phyloP scores from a whole-genome alignment of 345 rosid genomes.

The Adansonia digitata region DNA sequence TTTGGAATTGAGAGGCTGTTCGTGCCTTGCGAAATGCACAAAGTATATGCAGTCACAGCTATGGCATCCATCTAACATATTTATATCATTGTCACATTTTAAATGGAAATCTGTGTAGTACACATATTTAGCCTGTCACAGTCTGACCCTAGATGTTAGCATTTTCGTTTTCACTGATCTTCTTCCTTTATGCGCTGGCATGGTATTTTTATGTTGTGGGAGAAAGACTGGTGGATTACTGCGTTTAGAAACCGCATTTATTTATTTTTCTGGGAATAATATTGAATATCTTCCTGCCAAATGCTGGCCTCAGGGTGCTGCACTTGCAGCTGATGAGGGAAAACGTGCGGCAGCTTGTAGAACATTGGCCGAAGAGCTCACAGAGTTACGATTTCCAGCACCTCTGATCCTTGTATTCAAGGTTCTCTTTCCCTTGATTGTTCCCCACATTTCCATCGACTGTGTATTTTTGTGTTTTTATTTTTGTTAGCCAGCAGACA shows the following conservation, averaged over 20 bases:
- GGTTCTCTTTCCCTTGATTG: constrained; percentile 34
- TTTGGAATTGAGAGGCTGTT: background rate
- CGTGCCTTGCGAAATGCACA: background rate
- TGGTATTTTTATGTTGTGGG: background rate
- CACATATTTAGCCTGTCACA: background rate
- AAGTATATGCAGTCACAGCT: background rate
- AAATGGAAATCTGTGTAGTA: background rate
- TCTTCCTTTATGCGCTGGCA: background rate
- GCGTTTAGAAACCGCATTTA: background rate
- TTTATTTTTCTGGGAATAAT: background rate
- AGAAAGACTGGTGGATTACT: background rate
- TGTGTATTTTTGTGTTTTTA: background rate
- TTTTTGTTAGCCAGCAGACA: background rate
- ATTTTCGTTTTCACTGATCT: background rate
- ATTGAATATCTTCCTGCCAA: constrained; percentile 1
- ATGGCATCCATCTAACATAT: background rate
- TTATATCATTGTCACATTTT: background rate
- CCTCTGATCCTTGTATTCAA: constrained; percentile 93
- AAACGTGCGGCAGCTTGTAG: constrained; percentile 81
- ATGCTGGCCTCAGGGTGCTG: constrained; percentile 63
- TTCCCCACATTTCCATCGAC: background rate
- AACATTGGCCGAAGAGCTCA: constrained; percentile 93
- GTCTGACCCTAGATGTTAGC: background rate
- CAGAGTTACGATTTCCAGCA: constrained; percentile 91
- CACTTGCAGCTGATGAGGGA: constrained; percentile 83